Percentiles rank a stretch among this genome's conserved stretches.
Conservation (phyloP, 257 asterid species). For the Ilex aquifolium region DNA sequence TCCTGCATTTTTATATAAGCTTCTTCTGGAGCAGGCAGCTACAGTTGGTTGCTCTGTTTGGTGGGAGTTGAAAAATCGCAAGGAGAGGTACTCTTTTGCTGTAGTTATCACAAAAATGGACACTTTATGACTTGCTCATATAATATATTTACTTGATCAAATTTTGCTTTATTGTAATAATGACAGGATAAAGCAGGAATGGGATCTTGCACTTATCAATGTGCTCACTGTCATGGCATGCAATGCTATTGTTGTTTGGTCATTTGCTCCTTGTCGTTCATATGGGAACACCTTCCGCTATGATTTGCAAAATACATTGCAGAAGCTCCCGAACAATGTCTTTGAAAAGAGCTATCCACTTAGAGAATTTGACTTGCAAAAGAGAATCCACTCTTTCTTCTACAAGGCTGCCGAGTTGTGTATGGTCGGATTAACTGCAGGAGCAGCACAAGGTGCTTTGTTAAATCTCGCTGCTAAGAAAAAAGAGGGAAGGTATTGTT, state of each 20-base stretch:
- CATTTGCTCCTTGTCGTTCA: conserved; percentile 96
- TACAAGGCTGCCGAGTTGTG: conserved; percentile 89
- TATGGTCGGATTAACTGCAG: conserved; percentile 91
- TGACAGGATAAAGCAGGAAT: conserved; percentile 85
- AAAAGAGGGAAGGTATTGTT: conserved; percentile 79
- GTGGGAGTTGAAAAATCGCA: conserved; percentile 93
- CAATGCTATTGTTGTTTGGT: conserved; percentile 89
- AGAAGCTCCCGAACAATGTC: conserved; percentile 92
- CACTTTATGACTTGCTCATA: neutral
- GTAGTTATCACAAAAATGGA: neutral
- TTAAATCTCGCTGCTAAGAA: conserved; percentile 75
- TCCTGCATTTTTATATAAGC: conserved; percentile 77
- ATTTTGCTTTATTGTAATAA: conserved; percentile 1
- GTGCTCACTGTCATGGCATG: conserved; percentile 87
- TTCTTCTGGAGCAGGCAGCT: conserved; percentile 84
- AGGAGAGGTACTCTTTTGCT: conserved; percentile 59
- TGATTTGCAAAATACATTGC: conserved; percentile 93
- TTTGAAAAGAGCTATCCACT: conserved; percentile 86
- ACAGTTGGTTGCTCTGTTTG: conserved; percentile 90
- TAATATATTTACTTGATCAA: neutral
- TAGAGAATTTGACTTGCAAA: conserved; percentile 85
- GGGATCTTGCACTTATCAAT: conserved; percentile 98
- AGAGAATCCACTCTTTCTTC: conserved; percentile 80
- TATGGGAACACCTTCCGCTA: conserved; percentile 91
- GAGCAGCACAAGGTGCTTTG: conserved; percentile 85